Conservation (phyloP, 129 eudicot genomes). For the sunflower (Helianthus annuus) region HanXRQr2.0-SUNRISE NC_035438.2:9136361-9136860, state of each 20-base stretch:
- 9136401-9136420: no score
- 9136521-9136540: slow-evolving; percentile 66
- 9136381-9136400: no score
- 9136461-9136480: slow-evolving; percentile 58
- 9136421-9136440: slow-evolving; percentile 12
- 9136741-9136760: slow-evolving; percentile 52
- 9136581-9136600: slow-evolving; percentile 77
- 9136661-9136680: not conserved
- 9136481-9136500: slow-evolving; percentile 52
- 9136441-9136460: slow-evolving; percentile 31
- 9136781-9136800: slow-evolving; percentile 31
- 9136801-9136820: slow-evolving; percentile 38
- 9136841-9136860: slow-evolving; percentile 51
- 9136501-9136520: slow-evolving; percentile 63
- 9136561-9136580: slow-evolving; percentile 64
- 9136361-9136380: no score
- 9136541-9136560: slow-evolving; percentile 57
- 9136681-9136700: not conserved
- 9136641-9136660: slow-evolving; percentile 40
- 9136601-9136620: slow-evolving; percentile 54
- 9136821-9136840: slow-evolving; percentile 51
- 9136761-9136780: slow-evolving; percentile 52
- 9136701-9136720: not conserved
- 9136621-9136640: slow-evolving; percentile 52
- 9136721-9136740: not conserved